A percentile compares a stretch with the other conserved stretches of the same genome.
phyloP scores from a whole-genome alignment of 768 basidiomycete genomes.

The Cantharellus anzutake region DNA sequence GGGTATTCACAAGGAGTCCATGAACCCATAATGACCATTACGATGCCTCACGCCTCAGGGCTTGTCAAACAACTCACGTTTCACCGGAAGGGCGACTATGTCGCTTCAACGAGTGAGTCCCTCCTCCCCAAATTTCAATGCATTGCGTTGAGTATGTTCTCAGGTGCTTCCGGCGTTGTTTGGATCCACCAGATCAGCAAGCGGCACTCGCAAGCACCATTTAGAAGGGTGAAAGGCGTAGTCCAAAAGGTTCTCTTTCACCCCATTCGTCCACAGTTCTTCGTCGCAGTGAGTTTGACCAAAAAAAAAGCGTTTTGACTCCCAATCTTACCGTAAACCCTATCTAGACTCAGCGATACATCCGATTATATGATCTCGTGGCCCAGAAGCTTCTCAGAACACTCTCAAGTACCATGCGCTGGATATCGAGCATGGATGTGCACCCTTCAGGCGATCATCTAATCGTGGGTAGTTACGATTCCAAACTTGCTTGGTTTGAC shows the following conservation, averaged over 20 bases:
- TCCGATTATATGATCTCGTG: constrained; percentile 84
- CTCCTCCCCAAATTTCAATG: constrained; percentile 1
- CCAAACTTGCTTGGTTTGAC: constrained; percentile 98
- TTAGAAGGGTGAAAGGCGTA: constrained; percentile 82
- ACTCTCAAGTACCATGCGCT: constrained; percentile 82
- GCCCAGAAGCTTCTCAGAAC: constrained; percentile 90
- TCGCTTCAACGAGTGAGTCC: constrained; percentile 81
- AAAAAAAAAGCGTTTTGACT: background rate
- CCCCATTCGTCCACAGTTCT: constrained; percentile 86
- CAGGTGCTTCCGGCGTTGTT: constrained; percentile 49
- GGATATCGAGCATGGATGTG: constrained; percentile 96
- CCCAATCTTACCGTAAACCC: background rate
- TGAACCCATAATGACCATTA: constrained; percentile 38
- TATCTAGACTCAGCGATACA: constrained; percentile 80
- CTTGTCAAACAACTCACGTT: constrained; percentile 66
- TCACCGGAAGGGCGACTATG: constrained; percentile 90
- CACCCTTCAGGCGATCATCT: constrained; percentile 93
- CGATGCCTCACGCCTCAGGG: constrained; percentile 46
- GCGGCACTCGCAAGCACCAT: constrained; percentile 92
- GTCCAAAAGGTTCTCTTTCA: constrained; percentile 92
- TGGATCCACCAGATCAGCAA: constrained; percentile 93
- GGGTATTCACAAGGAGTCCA: constrained; percentile 27
- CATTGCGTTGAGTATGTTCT: constrained; percentile 12
- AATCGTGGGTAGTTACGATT: constrained; percentile 94
- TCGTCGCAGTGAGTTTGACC: constrained; percentile 61